Evolutionary conservation across 106 monocot genomes (phyloP).

Genomic region (Allium cepa): DNA sequence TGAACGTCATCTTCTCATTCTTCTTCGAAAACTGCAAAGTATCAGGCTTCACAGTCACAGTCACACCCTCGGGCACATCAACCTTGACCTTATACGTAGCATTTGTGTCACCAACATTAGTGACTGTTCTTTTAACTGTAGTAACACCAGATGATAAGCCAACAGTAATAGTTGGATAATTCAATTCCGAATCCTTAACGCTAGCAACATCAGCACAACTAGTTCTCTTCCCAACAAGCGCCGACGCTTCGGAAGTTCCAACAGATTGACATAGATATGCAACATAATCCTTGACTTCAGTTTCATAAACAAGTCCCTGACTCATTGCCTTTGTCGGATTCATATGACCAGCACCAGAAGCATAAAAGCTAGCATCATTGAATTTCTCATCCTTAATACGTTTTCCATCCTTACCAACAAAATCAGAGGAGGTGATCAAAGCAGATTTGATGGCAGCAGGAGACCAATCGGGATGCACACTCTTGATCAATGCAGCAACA

Average conservation of each 20-base stretch:
- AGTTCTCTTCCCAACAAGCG: neutral
- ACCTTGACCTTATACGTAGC: slow-evolving; percentile 15
- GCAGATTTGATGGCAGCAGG: slow-evolving; percentile 10
- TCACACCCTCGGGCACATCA: slow-evolving; percentile 9
- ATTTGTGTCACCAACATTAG: slow-evolving; percentile 16
- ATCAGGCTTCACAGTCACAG: slow-evolving; percentile 17
- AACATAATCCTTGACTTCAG: slow-evolving; percentile 14
- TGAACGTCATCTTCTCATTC: slow-evolving; percentile 18
- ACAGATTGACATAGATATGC: slow-evolving; percentile 22
- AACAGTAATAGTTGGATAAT: slow-evolving; percentile 32
- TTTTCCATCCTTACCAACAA: neutral
- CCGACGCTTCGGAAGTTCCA: neutral
- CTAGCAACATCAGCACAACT: neutral
- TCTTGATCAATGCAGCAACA: slow-evolving; percentile 9
- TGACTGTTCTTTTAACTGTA: slow-evolving; percentile 30
- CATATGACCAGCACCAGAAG: slow-evolving; percentile 28
- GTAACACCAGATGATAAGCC: neutral
- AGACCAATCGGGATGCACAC: slow-evolving; percentile 9
- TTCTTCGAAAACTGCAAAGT: slow-evolving; percentile 12
- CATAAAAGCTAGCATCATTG: slow-evolving; percentile 15
- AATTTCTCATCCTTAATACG: slow-evolving; percentile 9
- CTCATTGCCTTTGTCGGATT: slow-evolving; percentile 24
- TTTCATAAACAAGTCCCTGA: slow-evolving; percentile 29
- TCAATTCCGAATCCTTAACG: slow-evolving; percentile 22
- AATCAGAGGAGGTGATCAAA: slow-evolving; percentile 3